Base-by-base conservation (phyloP, 768 basidiomycete species). In the Russula lepida region DNA sequence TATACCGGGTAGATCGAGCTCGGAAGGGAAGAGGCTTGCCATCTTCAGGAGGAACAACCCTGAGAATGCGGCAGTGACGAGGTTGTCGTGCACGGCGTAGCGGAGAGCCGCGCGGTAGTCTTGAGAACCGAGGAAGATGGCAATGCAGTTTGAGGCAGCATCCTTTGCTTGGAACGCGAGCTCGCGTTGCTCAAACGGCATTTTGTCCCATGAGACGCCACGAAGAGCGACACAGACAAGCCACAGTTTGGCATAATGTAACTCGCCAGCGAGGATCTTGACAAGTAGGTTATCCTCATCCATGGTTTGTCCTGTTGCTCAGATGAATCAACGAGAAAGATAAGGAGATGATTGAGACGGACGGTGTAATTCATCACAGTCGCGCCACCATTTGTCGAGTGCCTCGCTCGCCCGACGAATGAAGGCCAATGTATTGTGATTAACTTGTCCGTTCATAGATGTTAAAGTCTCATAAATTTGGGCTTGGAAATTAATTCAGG, bases 151-250 rank as follows among this genome's bases (percentile, higher is more conserved):
- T 37, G 88, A 84, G 5, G 94, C 94, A 0, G 93, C 89, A 68
- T 95, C 92, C 74, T 94, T 95, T 28, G 93, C 94, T 69, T 95
- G 90, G 77, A 95, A 95, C 3, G 93, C 93, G 49, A 95, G 79
- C 71, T 95, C 94, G 41, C 92, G 85, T 70, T 95, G 94, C 72
- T 97, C 94, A 62, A 89, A 92, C 4, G 92, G 85, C 87, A 97
- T 92, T 73, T 93, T 94, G 69, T 97, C 93, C 94, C 93, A 98
- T 5, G 89, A 84, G 27, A 88, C 89, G 19, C 94, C 94, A 61
- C 94, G 83, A 49, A 98, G 76, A 13, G 92, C 92, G 25, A 95
- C 87, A 70, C 94, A 97, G 23, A 94, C 88, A 33, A 95, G 82
- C 94, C 94, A 97, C 5, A 98, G 78, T 71, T 95, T 95, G 30